These are phyloP conservation scores for Teunomyces aglyptinius DNA, from an alignment of 805 yeast genomes.

Conservation along the genomic window DNA sequence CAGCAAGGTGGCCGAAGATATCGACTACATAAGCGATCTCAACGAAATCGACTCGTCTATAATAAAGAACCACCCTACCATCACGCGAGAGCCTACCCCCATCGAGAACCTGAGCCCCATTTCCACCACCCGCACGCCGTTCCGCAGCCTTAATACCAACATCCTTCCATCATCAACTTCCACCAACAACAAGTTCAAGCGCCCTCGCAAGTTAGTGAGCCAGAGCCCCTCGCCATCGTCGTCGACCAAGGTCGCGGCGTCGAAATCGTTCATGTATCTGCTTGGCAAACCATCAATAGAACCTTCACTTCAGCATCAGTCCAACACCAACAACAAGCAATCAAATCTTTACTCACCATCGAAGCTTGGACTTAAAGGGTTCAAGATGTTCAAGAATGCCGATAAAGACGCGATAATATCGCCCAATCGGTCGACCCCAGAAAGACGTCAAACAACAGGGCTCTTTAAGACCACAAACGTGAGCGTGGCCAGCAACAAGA, in stretches of 20 bases:
- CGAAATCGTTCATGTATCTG: constrained; percentile 10
- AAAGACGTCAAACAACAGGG: constrained; percentile 6
- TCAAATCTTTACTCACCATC: constrained; percentile 24
- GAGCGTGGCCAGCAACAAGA: constrained; percentile 6
- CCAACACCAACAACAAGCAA: constrained; percentile 1
- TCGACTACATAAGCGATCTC: constrained; percentile 23
- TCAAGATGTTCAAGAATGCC: constrained; percentile 36
- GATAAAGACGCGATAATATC: constrained; percentile 33
- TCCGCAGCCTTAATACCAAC: not conserved
- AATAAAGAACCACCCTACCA: constrained; percentile 6
- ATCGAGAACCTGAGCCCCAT: constrained; percentile 12
- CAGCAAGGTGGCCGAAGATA: constrained; percentile 14
- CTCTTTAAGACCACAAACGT: constrained; percentile 2
- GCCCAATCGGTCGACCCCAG: constrained; percentile 22
- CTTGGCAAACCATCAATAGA: constrained; percentile 8
- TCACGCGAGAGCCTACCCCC: constrained; percentile 10
- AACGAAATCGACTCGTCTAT: constrained; percentile 24
- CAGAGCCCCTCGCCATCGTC: constrained; percentile 43
- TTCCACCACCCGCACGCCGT: constrained; percentile 9
- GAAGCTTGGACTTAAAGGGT: constrained; percentile 27
- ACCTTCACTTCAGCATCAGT: not conserved
- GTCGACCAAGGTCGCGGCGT: constrained; percentile 10
- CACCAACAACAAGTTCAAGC: constrained; percentile 36
- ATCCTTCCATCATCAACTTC: constrained; percentile 9
- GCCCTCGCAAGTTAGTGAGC: constrained; percentile 44